Conservation (phyloP, 2,329 filamentous ascomycete genomes). For the Grosmannia serpens region DNA sequence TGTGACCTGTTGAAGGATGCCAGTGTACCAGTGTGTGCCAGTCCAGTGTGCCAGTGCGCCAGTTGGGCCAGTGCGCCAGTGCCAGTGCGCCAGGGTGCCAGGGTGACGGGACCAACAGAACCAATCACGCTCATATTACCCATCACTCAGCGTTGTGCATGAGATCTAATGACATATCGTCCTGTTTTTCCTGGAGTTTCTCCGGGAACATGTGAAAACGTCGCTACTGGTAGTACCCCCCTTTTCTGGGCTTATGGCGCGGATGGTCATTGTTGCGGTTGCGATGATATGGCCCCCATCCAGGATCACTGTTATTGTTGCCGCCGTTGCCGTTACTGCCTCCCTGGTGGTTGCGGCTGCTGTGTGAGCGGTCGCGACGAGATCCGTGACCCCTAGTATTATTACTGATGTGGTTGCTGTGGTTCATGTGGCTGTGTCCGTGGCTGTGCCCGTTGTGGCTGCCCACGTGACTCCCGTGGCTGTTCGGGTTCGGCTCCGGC, state of each 20-base stretch:
- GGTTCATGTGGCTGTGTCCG: neutral
- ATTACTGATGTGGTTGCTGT: neutral
- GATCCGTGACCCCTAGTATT: neutral
- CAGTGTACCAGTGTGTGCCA: no score
- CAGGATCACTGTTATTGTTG: neutral
- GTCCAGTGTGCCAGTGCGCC: no score
- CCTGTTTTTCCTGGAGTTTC: no score
- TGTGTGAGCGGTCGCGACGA: constrained; percentile 5
- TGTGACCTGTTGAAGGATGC: no score
- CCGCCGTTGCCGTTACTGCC: neutral
- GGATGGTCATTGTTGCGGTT: constrained; percentile 3
- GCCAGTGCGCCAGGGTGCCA: no score
- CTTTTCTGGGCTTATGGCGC: constrained; percentile 1
- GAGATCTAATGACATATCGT: no score
- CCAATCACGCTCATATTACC: no score
- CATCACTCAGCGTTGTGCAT: no score
- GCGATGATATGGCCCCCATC: constrained; percentile 2
- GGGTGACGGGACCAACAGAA: no score
- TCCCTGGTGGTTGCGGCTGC: neutral
- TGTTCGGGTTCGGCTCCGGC: constrained; percentile 13
- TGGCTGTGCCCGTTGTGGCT: neutral
- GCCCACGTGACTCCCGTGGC: neutral
- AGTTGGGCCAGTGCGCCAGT: no score
- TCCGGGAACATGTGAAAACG: no score
- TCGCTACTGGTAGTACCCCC: neutral